These are phyloP conservation scores for Pseudogymnoascus sp. DNA, from an alignment of 2,329 filamentous ascomycete species.

Conservation along the genomic window DNA sequence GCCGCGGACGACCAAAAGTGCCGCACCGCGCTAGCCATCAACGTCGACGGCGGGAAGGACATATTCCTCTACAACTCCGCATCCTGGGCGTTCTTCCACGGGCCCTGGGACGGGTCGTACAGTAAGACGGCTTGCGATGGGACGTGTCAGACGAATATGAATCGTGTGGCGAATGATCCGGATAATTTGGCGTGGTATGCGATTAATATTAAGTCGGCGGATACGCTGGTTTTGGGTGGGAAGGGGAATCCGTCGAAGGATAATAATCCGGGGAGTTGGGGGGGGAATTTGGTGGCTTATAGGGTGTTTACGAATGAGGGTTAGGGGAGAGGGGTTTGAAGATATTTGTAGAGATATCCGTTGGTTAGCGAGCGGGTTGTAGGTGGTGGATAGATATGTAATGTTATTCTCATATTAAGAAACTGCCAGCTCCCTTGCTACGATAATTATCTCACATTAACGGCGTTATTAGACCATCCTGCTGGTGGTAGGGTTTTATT, in stretches of 20 bases:
- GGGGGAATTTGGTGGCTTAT: background rate
- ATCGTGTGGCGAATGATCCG: background rate
- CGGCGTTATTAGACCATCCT: no score
- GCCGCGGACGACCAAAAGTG: constrained; percentile 22
- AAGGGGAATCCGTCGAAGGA: background rate
- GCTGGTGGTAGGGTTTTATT: no score
- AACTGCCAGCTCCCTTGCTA: background rate
- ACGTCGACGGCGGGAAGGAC: constrained; percentile 20
- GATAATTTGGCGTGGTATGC: constrained; percentile 1
- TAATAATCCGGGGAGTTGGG: constrained; percentile 4
- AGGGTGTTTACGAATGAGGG: background rate
- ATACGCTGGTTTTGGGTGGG: constrained; percentile 3
- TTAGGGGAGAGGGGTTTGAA: background rate
- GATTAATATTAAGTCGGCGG: constrained; percentile 12
- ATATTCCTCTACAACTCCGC: constrained; percentile 28
- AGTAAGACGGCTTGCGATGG: background rate
- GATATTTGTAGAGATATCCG: background rate
- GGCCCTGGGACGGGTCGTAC: background rate
- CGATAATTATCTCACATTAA: background rate
- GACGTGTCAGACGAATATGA: constrained; percentile 8
- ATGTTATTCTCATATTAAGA: background rate
- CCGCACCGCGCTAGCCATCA: constrained; percentile 21
- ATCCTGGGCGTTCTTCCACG: constrained; percentile 31
- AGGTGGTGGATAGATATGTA: background rate
- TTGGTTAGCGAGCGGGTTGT: background rate